Percentiles rank a stretch among this genome's conserved stretches.
phyloP scores from a whole-genome alignment of 2,329 filamentous ascomycete genomes.

The Pyricularia pennisetigena region DNA sequence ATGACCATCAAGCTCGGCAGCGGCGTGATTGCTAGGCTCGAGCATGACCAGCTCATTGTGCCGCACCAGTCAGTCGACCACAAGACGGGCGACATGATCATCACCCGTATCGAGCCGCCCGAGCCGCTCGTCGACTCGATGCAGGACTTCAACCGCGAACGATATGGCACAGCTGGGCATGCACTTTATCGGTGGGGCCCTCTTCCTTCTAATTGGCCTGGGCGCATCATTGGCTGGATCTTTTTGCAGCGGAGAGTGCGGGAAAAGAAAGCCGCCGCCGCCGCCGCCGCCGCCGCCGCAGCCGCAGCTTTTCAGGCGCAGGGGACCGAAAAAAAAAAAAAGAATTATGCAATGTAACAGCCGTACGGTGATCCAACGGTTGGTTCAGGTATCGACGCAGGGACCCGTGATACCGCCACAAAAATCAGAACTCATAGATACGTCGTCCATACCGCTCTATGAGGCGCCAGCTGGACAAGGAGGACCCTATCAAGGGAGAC shows the following conservation, averaged over 20 bases:
- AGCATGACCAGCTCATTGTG: constrained; percentile 20
- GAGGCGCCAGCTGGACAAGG: background rate
- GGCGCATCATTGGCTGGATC: background rate
- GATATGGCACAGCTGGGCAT: constrained; percentile 16
- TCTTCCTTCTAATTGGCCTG: background rate
- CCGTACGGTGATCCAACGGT: background rate
- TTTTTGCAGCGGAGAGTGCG: background rate
- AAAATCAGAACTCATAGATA: background rate
- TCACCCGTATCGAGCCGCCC: constrained; percentile 9
- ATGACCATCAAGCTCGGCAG: constrained; percentile 11
- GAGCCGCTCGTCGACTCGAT: constrained; percentile 16
- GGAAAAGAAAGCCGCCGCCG: background rate
- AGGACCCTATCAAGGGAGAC: background rate
- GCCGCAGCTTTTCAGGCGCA: background rate
- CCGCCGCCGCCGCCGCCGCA: background rate
- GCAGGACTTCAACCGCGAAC: constrained; percentile 12
- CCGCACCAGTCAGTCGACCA: constrained; percentile 15
- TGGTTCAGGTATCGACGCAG: background rate
- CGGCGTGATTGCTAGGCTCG: constrained; percentile 13
- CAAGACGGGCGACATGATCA: constrained; percentile 8
- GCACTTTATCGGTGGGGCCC: constrained; percentile 9
- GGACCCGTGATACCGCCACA: background rate
- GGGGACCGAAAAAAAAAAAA: background rate
- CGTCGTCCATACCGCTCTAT: background rate
- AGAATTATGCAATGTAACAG: background rate